Conservation (phyloP, 2,329 filamentous ascomycete species). For the Colletotrichum aenigma region DNA sequence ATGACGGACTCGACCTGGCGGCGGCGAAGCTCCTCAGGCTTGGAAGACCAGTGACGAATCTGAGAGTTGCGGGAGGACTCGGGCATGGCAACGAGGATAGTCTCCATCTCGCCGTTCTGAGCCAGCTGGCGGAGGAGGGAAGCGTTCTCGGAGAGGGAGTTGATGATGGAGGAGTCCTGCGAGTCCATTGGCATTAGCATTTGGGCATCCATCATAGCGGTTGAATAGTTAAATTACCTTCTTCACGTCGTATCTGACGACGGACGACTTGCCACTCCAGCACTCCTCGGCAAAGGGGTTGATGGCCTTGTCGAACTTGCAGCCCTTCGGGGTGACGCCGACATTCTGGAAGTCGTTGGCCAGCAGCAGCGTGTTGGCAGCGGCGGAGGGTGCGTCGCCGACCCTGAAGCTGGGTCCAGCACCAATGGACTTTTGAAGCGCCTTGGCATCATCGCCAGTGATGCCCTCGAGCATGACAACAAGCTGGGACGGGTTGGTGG, state of each 20-base stretch:
- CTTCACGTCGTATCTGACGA: constrained; percentile 47
- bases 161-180: constrained; percentile 38
- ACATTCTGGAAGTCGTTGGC: constrained; percentile 43
- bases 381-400: constrained; percentile 46
- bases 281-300: constrained; percentile 48
- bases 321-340: constrained; percentile 40
- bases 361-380: constrained; percentile 46
- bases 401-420: constrained; percentile 54
- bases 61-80: constrained; percentile 42
- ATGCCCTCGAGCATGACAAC: constrained; percentile 65
- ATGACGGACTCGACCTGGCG: constrained; percentile 55
- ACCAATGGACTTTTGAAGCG: constrained; percentile 46
- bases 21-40: constrained; percentile 48
- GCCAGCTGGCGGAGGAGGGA: constrained; percentile 49
- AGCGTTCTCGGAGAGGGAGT: constrained; percentile 48
- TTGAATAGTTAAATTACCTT: constrained; percentile 37
- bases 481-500: constrained; percentile 54
- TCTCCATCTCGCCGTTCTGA: constrained; percentile 56
- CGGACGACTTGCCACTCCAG: constrained; percentile 47
- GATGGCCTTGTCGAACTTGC: constrained; percentile 41
- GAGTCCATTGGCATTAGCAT: background rate
- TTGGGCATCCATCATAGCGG: background rate
- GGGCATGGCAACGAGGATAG: constrained; percentile 60
- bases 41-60: constrained; percentile 43
- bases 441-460: constrained; percentile 45